Percentiles rank a stretch among this genome's conserved stretches.
Conservation (phyloP, 2,329 filamentous ascomycete genomes). For the Colletotrichum costaricense region DNA sequence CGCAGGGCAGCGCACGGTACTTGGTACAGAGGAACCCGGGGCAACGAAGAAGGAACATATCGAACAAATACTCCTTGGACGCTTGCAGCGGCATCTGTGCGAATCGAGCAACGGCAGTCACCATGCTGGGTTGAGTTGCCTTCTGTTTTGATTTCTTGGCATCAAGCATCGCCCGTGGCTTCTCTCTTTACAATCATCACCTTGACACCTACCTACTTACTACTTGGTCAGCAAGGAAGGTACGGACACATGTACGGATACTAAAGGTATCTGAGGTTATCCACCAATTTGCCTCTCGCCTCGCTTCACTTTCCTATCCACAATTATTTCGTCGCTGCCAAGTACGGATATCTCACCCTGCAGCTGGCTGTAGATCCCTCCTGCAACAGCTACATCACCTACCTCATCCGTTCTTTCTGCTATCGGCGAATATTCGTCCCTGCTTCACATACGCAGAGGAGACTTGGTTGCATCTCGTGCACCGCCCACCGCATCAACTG, state of each 20-base stretch:
- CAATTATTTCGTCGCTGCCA: neutral
- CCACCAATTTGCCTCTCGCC: neutral
- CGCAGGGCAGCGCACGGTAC: neutral
- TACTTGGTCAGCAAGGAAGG: neutral
- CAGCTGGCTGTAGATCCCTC: neutral
- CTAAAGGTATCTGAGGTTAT: neutral
- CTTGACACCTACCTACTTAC: neutral
- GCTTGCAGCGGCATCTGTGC: constrained; percentile 18
- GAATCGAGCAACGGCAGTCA: neutral
- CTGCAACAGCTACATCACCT: neutral
- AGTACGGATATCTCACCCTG: neutral
- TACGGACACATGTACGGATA: neutral
- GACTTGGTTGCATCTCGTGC: neutral
- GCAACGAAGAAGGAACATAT: neutral
- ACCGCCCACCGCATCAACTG: constrained; percentile 3
- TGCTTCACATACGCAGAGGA: neutral
- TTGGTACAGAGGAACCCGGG: neutral
- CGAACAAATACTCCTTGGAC: neutral
- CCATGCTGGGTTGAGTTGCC: neutral
- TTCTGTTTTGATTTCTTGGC: constrained; percentile 16
- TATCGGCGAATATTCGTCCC: neutral
- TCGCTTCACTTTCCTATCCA: neutral
- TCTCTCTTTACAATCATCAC: neutral
- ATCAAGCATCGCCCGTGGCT: constrained; percentile 6
- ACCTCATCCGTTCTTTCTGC: neutral